phyloP scores from a whole-genome alignment of 2,329 filamentous ascomycete species.

The Ophiostoma sp. region DNA sequence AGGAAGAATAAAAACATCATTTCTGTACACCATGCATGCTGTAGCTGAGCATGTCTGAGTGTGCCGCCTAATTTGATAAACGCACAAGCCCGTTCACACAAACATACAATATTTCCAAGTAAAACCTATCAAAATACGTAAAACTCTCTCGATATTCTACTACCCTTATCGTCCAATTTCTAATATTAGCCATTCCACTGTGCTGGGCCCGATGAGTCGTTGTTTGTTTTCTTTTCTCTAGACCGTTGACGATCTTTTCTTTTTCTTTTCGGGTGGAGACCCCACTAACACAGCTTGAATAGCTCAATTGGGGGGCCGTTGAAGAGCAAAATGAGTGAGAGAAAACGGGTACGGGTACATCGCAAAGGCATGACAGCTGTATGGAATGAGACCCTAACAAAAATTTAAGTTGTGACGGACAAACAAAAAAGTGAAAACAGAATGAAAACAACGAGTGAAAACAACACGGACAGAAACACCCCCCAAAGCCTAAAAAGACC shows the following conservation, averaged over 20 bases:
- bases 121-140: not conserved
- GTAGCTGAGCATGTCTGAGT: not conserved
- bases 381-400: constrained; percentile 1
- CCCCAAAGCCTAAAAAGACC: not conserved
- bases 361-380: not conserved
- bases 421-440: not conserved
- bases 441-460: not conserved
- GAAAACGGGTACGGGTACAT: not conserved
- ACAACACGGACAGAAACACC: not conserved
- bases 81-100: not conserved
- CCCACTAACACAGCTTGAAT: not conserved
- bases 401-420: constrained; percentile 9
- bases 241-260: not conserved
- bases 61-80: not conserved
- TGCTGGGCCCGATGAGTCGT: not conserved
- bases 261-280: not conserved
- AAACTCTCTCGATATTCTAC: not conserved
- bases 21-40: not conserved
- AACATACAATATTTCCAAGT: not conserved
- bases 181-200: not conserved
- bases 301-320: not conserved
- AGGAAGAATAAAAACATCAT: not conserved
- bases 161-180: not conserved
- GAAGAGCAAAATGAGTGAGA: not conserved
- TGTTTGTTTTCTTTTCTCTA: not conserved